Evolutionary conservation across 768 basidiomycete genomes (phyloP), one percentile per base, ranked within the genome.

Genomic region (Sarcodon aspratus): DNA sequence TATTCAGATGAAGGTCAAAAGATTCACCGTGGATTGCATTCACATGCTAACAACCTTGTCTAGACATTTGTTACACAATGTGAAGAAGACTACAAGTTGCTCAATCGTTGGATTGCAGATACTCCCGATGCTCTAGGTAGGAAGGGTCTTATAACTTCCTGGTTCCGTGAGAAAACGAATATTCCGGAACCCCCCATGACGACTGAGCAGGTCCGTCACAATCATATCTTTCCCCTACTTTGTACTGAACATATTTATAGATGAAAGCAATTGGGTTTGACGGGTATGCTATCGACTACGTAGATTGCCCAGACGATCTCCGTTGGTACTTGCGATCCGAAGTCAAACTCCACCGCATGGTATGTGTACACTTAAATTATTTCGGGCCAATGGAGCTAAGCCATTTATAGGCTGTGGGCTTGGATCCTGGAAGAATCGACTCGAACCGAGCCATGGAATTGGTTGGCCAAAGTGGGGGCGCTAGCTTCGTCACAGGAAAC

Each of bases 31-130:
- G 50, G 37, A 44, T 43, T n/a, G 9, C 13, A n/a, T 40, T 47
- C 1, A 18, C 18, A 15, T 17, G 40, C 35, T 48, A 21, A 13
- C 33, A 15, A 7, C 27, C 17, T 44, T 10, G 21, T 45, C 17
- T 54, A 95, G 93, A 88, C 81, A 0, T 85, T 99, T 62, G 80
- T 99, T 7, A 78, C 81, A 13, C 88, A 92, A 61, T 82, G 79
- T 54, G 74, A 81, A 51, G 83, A 86, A 49, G 95, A 99, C 58
- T 87, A 87, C 46, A 69, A 82, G 50, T 65, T 71, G 1, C 69
- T 98, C 40, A 86, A 88, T 53, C 62, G 65, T 9, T 67, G 78
- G 35, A 72, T 87, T 56, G 85, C 84, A 55, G 88, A 91, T 63
- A 69, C 68, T 1, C 60, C 68, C 0, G 65, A 74, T 43, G 78